Evolutionary conservation across 305 asterid genomes (phyloP).

Genomic region (Nicotiana rustica): DNA sequence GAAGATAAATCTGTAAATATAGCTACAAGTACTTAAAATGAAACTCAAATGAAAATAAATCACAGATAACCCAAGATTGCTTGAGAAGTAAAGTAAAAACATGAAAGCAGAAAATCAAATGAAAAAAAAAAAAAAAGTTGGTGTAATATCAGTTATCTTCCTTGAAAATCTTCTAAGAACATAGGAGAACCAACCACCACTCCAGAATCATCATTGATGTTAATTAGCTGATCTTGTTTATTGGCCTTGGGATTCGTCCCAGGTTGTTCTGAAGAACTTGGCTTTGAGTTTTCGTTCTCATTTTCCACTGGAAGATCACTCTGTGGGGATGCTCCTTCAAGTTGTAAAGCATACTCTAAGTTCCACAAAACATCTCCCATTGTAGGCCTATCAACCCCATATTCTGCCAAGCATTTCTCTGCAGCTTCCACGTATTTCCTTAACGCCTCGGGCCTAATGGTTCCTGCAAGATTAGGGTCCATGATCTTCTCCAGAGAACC

Average conservation of each 20-base stretch:
- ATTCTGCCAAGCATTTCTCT: conserved; percentile 85
- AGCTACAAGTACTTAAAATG: not conserved
- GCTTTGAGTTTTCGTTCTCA: conserved; percentile 31
- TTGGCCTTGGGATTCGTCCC: conserved; percentile 31
- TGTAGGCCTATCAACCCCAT: conserved; percentile 87
- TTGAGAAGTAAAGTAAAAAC: not conserved
- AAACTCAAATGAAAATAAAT: conserved; percentile 10
- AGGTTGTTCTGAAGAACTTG: conserved; percentile 38
- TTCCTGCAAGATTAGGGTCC: conserved; percentile 56
- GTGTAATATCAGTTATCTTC: conserved; percentile 51
- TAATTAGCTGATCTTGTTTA: conserved; percentile 46
- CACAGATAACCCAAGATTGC: conserved; percentile 22
- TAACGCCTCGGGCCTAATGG: conserved; percentile 60
- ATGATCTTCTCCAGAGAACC: conserved; percentile 60
- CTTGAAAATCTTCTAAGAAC: conserved; percentile 70
- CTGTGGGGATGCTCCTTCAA: conserved; percentile 55
- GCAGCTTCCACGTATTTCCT: conserved; percentile 80
- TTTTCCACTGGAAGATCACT: conserved; percentile 19
- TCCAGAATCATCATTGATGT: conserved; percentile 77
- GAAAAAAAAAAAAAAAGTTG: not conserved
- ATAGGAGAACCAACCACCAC: conserved; percentile 71
- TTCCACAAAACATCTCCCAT: conserved; percentile 96
- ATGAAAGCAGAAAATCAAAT: not conserved
- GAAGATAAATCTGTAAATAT: conserved; percentile 23
- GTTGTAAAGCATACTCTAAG: conserved; percentile 80